These are phyloP conservation scores for Auricularia heimuer DNA, from an alignment of 768 basidiomycete genomes.

Conservation along the genomic window DNA sequence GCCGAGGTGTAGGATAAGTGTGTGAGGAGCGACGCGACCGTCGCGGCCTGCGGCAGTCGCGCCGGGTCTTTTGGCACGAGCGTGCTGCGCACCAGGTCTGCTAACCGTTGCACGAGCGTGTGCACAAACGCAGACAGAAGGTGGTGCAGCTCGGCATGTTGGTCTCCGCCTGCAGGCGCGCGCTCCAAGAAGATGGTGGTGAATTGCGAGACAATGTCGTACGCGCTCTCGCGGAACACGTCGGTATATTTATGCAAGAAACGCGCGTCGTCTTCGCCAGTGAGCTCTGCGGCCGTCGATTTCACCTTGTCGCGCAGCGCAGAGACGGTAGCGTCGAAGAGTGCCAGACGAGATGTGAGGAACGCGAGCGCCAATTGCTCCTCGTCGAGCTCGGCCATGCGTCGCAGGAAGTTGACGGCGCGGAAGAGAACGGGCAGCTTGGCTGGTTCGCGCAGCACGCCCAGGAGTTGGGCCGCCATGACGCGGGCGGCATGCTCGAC, in stretches of 20 bases:
- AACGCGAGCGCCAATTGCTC: slow-evolving; percentile 79
- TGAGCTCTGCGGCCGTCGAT: slow-evolving; percentile 38
- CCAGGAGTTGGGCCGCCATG: slow-evolving; percentile 75
- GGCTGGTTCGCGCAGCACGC: slow-evolving; percentile 69
- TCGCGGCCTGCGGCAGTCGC: slow-evolving; percentile 30
- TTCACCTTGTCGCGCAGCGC: slow-evolving; percentile 28
- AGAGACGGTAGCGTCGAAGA: slow-evolving; percentile 42
- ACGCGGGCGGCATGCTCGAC: slow-evolving; percentile 33
- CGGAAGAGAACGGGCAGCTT: slow-evolving; percentile 89
- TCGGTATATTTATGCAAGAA: slow-evolving; percentile 85
- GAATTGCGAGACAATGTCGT: slow-evolving; percentile 86
- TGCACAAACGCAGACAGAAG: slow-evolving; percentile 59
- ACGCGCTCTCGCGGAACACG: slow-evolving; percentile 82
- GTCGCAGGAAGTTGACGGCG: slow-evolving; percentile 75
- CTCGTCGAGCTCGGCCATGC: slow-evolving; percentile 66
- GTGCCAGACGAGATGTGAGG: slow-evolving; percentile 59
- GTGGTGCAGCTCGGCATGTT: slow-evolving; percentile 6
- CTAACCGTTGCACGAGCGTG: slow-evolving; percentile 52
- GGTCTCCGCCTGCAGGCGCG: slow-evolving; percentile 19
- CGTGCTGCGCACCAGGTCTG: slow-evolving; percentile 51
- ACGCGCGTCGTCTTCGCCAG: slow-evolving; percentile 61
- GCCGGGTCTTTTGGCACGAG: slow-evolving; percentile 44
- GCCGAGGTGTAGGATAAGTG: slow-evolving; percentile 90
- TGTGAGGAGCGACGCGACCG: slow-evolving; percentile 76
- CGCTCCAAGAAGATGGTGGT: slow-evolving; percentile 81